Percentiles rank a stretch among this genome's conserved stretches.
Conservation (phyloP, 1,284 basidiomycete genomes). For the Apiotrichum mycotoxinovorans region DNA sequence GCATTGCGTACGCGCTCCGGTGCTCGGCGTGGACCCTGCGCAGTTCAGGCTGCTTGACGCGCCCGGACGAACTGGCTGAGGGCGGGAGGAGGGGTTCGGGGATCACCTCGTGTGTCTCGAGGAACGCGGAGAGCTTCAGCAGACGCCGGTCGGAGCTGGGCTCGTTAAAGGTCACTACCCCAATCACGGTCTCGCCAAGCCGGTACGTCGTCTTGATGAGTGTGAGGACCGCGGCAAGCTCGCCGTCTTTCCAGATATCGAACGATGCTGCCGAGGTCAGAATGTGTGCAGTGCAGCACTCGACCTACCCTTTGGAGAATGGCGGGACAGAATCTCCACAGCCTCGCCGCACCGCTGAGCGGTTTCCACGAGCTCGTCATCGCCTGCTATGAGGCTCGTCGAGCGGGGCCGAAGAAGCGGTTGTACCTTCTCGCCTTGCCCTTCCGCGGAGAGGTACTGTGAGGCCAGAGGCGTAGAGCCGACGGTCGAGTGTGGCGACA, state of each 20-base stretch:
- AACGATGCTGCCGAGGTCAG: constrained; percentile 64
- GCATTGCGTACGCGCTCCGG: constrained; percentile 66
- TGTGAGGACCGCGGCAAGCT: constrained; percentile 81
- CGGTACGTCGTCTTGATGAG: constrained; percentile 84
- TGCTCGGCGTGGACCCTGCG: constrained; percentile 73
- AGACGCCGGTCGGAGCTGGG: constrained; percentile 19
- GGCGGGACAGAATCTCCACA: constrained; percentile 82
- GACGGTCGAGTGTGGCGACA: neutral
- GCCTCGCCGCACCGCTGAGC: constrained; percentile 66
- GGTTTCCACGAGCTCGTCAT: constrained; percentile 52
- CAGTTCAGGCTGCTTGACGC: constrained; percentile 30
- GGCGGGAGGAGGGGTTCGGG: constrained; percentile 57
- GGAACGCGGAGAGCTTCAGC: constrained; percentile 68
- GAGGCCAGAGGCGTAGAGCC: neutral
- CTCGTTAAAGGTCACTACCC: constrained; percentile 80
- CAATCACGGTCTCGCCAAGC: constrained; percentile 81
- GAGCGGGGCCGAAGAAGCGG: constrained; percentile 14
- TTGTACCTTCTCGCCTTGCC: neutral
- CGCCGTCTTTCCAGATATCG: constrained; percentile 85
- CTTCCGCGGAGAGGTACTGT: neutral
- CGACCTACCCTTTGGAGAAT: constrained; percentile 73
- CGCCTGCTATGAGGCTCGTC: constrained; percentile 32
- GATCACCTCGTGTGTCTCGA: constrained; percentile 79
- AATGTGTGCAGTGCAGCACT: too few relatives aligned
- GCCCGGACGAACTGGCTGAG: constrained; percentile 41